Evolutionary conservation across 768 basidiomycete genomes (phyloP).

Genomic region (Phylloporus sp.): DNA sequence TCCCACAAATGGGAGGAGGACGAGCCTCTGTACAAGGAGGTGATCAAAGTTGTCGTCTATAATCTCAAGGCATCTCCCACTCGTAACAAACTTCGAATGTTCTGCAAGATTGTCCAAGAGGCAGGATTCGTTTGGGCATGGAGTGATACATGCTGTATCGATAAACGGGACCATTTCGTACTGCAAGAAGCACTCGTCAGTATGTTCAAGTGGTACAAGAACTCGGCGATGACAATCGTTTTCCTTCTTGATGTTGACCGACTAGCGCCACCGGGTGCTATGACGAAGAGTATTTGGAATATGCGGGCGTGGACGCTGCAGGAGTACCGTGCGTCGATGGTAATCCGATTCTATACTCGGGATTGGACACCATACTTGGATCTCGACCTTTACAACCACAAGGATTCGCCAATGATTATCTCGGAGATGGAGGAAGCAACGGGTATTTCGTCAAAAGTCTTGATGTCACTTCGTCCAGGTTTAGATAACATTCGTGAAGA

Average conservation of each 20-base stretch:
- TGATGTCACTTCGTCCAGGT: conserved; percentile 1
- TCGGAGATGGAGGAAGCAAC: neutral
- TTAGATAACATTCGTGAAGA: neutral
- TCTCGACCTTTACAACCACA: neutral
- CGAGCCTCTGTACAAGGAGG: neutral
- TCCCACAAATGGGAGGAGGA: neutral
- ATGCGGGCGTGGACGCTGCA: neutral
- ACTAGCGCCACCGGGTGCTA: neutral
- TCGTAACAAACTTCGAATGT: neutral
- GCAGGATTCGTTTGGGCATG: neutral
- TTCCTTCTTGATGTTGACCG: neutral
- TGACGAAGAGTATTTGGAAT: neutral
- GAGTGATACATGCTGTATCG: neutral
- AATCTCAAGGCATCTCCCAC: neutral
- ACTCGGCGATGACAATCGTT: neutral
- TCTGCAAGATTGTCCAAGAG: neutral
- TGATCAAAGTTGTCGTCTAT: neutral
- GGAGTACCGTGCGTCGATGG: neutral
- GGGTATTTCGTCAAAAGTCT: neutral
- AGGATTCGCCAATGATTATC: neutral
- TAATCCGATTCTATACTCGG: neutral
- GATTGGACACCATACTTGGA: neutral
- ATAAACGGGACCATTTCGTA: neutral
- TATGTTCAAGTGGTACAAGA: neutral
- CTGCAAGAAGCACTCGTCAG: neutral